Percentiles rank a stretch among this genome's conserved stretches.
These are phyloP conservation scores for Aspergillus floridensis DNA, from an alignment of 2,329 filamentous ascomycete genomes.

Conservation along the genomic window DNA sequence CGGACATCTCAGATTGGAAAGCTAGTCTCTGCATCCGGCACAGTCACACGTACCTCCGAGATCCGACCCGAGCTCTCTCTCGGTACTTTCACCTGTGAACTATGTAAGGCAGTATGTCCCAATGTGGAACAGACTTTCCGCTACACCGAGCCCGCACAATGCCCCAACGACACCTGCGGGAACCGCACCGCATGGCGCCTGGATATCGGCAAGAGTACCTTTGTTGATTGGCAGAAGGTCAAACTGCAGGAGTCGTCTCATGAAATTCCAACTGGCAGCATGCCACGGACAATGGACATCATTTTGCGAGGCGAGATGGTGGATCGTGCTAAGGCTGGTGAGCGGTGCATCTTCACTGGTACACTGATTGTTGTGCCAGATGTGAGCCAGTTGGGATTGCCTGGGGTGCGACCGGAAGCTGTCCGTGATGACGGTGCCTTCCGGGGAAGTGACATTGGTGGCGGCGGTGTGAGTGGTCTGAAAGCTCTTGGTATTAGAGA, in stretches of 20 bases:
- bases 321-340: constrained; percentile 92
- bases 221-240: constrained; percentile 99
- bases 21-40: constrained; percentile 92
- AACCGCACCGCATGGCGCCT: constrained; percentile 93
- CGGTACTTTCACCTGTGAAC: constrained; percentile 88
- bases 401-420: constrained; percentile 78
- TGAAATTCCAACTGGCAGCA: constrained; percentile 96
- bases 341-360: constrained; percentile 97
- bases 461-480: constrained; percentile 79
- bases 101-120: constrained; percentile 76
- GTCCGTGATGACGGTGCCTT: constrained; percentile 77
- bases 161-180: constrained; percentile 80
- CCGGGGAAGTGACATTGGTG: constrained; percentile 75
- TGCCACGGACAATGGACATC: constrained; percentile 97
- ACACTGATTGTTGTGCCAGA: constrained; percentile 95
- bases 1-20: constrained; percentile 89
- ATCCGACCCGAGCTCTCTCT: constrained; percentile 90
- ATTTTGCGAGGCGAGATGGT: constrained; percentile 97
- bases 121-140: constrained; percentile 97
- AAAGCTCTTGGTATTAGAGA: constrained; percentile 93
- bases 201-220: constrained; percentile 96
- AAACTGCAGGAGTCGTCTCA: constrained; percentile 97
- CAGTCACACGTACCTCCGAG: constrained; percentile 94
- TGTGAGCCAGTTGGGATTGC: constrained; percentile 89
- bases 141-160: constrained; percentile 95